Evolutionary conservation across 192 early-diverging fungal genomes (phyloP), one percentile per base, ranked within the genome.

Genomic region (Cladochytrium replicatum): DNA sequence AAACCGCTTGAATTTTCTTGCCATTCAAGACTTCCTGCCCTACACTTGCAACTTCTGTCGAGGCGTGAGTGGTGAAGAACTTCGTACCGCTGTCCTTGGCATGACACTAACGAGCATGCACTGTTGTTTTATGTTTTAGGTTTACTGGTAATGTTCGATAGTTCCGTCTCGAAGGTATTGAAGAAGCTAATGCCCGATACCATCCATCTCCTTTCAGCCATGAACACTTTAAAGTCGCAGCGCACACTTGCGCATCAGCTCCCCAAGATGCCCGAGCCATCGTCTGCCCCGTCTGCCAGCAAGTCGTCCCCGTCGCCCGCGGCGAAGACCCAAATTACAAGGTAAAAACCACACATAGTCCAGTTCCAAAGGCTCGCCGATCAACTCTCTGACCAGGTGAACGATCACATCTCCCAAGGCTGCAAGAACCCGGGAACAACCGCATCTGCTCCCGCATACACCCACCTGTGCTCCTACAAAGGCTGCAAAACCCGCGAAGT

Each of bases 291-390:
- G 62, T 93, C 19, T 93, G 89, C 57, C 50, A 69, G 15, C 65
- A 79, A 43, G 80, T 85, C 8, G 73, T 93, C 2, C 81, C 89
- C 2, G 58, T 82, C 6, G 66, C 67, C 3, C 67, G 80, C 23
- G 81, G 82, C 25, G 83, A 86, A 43, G 74, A 86, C 51, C 84
- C 89, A 3, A 85, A 93, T 54, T n/a, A n/a, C n/a, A n/a, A n/a
- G n/a, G n/a, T n/a, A n/a, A n/a, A n/a, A n/a, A n/a, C n/a, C n/a
- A 49, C 74, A 68, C 66, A 48, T 13, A 48, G 32, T 28, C 29
- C 32, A 19, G 27, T 60, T 21, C 31, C 24, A 0, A 57, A 43
- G 13, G 58, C 61, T 7, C 42, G 54, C 49, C 46, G 58, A 26
- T 61, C 63, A n/a, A n/a, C n/a, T n/a, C n/a, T n/a, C n/a, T n/a